Evolutionary conservation across 768 basidiomycete species (phyloP).

Genomic region (Clathrus columnatus): DNA sequence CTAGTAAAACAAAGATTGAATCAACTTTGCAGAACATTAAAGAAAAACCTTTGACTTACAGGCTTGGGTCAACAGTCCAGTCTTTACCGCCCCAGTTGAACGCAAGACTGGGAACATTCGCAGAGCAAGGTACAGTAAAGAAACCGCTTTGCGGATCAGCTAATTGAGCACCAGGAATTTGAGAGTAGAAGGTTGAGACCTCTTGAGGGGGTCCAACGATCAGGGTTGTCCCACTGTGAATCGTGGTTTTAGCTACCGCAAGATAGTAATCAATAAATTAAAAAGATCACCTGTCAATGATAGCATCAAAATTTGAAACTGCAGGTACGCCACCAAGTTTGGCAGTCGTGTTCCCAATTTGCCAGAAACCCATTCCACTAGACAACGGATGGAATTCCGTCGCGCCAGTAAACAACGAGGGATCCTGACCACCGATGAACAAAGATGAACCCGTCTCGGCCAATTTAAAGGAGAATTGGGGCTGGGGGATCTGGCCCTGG

Average conservation of each 20-base stretch:
- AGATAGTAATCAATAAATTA: neutral
- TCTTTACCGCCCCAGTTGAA: slow-evolving; percentile 6
- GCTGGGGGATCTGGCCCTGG: slow-evolving; percentile 14
- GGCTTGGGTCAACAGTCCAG: neutral
- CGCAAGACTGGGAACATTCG: neutral
- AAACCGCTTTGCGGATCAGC: slow-evolving; percentile 5
- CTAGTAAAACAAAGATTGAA: neutral
- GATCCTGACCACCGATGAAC: slow-evolving; percentile 29
- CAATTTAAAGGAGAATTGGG: slow-evolving; percentile 23
- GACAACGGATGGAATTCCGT: slow-evolving; percentile 26
- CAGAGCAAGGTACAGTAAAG: slow-evolving; percentile 4
- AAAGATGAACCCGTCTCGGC: slow-evolving; percentile 21
- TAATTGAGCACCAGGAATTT: slow-evolving; percentile 20
- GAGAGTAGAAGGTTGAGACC: slow-evolving; percentile 19
- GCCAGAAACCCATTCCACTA: slow-evolving; percentile 19
- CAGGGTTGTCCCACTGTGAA: slow-evolving; percentile 23
- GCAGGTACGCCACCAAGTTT: slow-evolving; percentile 13
- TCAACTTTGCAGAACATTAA: neutral
- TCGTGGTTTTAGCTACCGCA: neutral
- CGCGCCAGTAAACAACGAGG: slow-evolving; percentile 22
- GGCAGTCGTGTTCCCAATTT: slow-evolving; percentile 14
- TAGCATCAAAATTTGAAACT: slow-evolving; percentile 16
- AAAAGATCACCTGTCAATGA: slow-evolving; percentile 24
- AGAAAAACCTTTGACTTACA: neutral
- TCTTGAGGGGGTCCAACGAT: slow-evolving; percentile 16